These are phyloP conservation scores for Casuarina equisetifolia DNA, from an alignment of 306 rosid genomes.

Conservation along the genomic window DNA sequence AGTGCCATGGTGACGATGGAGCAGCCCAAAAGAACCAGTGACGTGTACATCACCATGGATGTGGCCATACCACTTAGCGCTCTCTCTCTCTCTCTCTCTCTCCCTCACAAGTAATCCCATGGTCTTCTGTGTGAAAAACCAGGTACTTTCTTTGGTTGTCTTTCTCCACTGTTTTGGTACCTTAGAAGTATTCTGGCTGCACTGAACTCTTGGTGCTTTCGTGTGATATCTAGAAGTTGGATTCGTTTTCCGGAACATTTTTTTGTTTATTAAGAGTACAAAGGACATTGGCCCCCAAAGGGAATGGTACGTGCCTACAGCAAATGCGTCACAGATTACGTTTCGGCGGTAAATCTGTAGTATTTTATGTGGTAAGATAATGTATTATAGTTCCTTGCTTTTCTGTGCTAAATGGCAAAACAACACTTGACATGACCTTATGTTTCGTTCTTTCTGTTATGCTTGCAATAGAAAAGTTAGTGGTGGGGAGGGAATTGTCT, in stretches of 20 bases:
- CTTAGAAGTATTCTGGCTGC: no score
- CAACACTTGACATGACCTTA: constrained; percentile 8
- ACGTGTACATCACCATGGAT: constrained; percentile 53
- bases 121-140: no score
- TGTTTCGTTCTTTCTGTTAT: constrained; percentile 24
- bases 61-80: constrained; percentile 50
- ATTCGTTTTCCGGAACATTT: neutral
- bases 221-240: neutral
- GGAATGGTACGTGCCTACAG: constrained; percentile 12
- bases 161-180: neutral
- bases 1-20: constrained; percentile 22
- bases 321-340: neutral
- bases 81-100: constrained; percentile 28
- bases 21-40: constrained; percentile 26
- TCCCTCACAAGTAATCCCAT: neutral
- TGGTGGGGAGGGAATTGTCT: constrained; percentile 20
- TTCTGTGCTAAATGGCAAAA: constrained; percentile 11
- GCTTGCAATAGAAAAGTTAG: constrained; percentile 14
- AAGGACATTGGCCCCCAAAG: constrained; percentile 17
- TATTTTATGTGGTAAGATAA: constrained; percentile 28
- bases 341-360: neutral
- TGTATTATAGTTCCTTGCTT: constrained; percentile 26
- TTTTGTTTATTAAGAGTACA: no score
- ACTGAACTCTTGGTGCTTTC: neutral
- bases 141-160: neutral